These are phyloP conservation scores for Macaranga tanarius DNA, from an alignment of 441 rosid genomes.

Conservation along the genomic window DNA sequence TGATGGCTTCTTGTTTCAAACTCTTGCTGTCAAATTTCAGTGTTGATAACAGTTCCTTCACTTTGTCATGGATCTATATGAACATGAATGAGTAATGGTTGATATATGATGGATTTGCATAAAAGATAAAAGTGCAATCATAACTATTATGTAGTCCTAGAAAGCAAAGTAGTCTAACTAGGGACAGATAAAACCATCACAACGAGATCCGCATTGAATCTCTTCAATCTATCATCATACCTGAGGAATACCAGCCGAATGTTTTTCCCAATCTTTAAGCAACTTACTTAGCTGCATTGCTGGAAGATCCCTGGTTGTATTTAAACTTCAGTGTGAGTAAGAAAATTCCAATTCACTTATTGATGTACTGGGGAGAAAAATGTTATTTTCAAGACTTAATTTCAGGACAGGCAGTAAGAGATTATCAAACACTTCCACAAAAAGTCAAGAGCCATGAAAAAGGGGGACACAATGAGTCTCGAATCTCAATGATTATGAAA, in stretches of 20 bases:
- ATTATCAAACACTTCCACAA: neutral
- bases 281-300: slow-evolving; percentile 44
- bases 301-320: slow-evolving; percentile 71
- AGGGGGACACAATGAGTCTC: neutral
- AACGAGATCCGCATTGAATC: neutral
- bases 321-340: slow-evolving; percentile 18
- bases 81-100: slow-evolving; percentile 23
- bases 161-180: neutral
- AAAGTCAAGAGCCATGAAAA: neutral
- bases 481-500: neutral
- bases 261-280: slow-evolving; percentile 70
- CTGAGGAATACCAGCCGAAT: slow-evolving; percentile 51
- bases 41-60: slow-evolving; percentile 56
- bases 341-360: neutral
- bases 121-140: neutral
- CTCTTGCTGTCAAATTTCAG: slow-evolving; percentile 47
- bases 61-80: slow-evolving; percentile 52
- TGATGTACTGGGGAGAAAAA: neutral
- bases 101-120: slow-evolving; percentile 1
- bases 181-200: neutral
- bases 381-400: neutral
- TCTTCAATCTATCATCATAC: slow-evolving; percentile 38
- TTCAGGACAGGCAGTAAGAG: neutral
- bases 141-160: neutral
- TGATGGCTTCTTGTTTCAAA: slow-evolving; percentile 46